These are phyloP conservation scores for Truncatella angustata DNA, from an alignment of 2,329 filamentous ascomycete genomes.

Conservation along the genomic window DNA sequence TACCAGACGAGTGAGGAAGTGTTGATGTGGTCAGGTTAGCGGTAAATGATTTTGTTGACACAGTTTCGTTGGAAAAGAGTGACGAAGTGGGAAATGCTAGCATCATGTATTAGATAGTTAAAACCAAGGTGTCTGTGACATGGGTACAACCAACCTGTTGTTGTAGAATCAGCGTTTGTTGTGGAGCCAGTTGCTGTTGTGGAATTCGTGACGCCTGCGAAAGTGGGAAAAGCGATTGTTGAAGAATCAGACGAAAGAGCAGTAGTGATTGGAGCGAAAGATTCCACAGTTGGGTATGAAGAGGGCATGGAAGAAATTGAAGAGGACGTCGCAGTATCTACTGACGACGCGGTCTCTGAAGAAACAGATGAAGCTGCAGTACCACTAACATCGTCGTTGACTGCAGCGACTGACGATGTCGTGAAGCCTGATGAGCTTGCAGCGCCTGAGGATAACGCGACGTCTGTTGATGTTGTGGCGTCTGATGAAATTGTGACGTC, in stretches of 20 bases:
- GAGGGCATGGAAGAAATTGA: slow-evolving; percentile 12
- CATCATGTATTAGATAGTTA: neutral
- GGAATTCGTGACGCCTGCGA: slow-evolving; percentile 9
- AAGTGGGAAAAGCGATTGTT: slow-evolving; percentile 9
- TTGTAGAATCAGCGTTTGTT: no score
- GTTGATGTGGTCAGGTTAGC: slow-evolving; percentile 13
- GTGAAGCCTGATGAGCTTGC: neutral
- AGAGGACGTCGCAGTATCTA: slow-evolving; percentile 8
- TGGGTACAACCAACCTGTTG: slow-evolving; percentile 3
- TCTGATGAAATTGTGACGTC: neutral
- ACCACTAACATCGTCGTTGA: slow-evolving; percentile 11
- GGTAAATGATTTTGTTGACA: slow-evolving; percentile 9
- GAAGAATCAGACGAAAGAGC: slow-evolving; percentile 10
- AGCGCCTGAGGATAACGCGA: slow-evolving; percentile 13
- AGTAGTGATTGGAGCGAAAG: slow-evolving; percentile 13
- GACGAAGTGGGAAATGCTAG: slow-evolving; percentile 1
- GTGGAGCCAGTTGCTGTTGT: no score
- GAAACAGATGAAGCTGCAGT: neutral
- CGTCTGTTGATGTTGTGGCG: slow-evolving; percentile 13
- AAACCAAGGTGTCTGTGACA: neutral
- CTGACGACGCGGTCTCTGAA: slow-evolving; percentile 11
- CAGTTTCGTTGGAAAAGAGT: slow-evolving; percentile 9
- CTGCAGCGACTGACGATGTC: neutral
- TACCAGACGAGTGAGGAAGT: slow-evolving; percentile 13
- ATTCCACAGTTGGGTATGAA: slow-evolving; percentile 14